Evolutionary conservation across 1,139 yeast genomes (phyloP), one percentile per base, ranked within the genome.

Genomic region (Lodderomyces margitis): DNA sequence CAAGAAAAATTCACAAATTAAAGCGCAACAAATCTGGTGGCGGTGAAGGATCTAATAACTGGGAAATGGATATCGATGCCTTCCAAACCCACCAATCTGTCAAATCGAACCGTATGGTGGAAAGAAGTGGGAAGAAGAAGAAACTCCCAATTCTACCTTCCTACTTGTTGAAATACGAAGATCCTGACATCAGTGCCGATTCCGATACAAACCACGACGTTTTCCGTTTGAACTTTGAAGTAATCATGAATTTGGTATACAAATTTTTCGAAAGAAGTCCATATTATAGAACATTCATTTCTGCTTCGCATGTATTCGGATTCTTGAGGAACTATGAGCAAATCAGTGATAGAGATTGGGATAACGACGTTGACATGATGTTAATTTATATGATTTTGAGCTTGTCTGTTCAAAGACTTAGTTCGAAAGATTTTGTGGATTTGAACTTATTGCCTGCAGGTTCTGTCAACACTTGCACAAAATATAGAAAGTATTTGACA

Each of bases 311-410:
- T 21, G 56, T 67, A 2, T 41, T 64, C 19, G 58, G 54, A 8
- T 70, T 70, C 41, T 50, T 71, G 19, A 52, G 59, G 11, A 51
- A 51, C 11, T 64, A 68, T 48, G 57, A 58, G 11, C 30, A 50
- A 2, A 58, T 67, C 24, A 58, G 58, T 17, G 68, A 65, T 38
- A 58, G 64, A 43, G 65, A 61, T 34, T 74, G 81, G 80, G 75
- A 71, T 42, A 62, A 70, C 46, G 77, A 74, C 47, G 80, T 75
- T 52, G 80, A 75, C 44, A 55, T 76, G 48, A 58, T 76, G 31
- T 57, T 75, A 35, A 56, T 75, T 28, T 62, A 71, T 39, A 72
- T 74, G 72, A 62, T 76, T 15, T 53, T 76, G 23, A 59, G 74
- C 9, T 55, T 73, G 9, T 57, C 74, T 12, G 50, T 74, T 24